Percentiles rank a stretch among this genome's conserved stretches.
These are phyloP conservation scores for Talaromyces marneffei DNA, from an alignment of 2,329 filamentous ascomycete genomes.

Conservation along the genomic window DNA sequence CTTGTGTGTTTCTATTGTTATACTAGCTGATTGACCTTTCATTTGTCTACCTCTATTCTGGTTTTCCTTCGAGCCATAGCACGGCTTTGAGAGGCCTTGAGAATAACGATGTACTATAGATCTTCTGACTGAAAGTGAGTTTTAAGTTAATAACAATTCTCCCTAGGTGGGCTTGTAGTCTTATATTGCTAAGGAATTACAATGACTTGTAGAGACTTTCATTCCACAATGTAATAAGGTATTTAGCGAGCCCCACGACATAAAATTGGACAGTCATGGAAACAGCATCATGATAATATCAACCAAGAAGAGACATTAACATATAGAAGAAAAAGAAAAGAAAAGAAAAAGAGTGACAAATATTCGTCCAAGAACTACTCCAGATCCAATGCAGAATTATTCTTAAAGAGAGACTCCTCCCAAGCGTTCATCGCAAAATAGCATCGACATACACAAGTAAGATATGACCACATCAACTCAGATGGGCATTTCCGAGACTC, in stretches of 20 bases:
- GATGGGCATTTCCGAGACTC: constrained; percentile 5
- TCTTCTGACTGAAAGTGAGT: neutral
- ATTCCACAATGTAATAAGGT: neutral
- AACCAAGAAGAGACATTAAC: neutral
- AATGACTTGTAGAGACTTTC: neutral
- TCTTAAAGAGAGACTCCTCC: neutral
- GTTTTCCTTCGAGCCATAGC: neutral
- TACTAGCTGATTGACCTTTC: neutral
- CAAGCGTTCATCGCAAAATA: neutral
- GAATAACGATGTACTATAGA: constrained; percentile 3
- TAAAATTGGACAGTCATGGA: neutral
- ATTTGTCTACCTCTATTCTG: neutral
- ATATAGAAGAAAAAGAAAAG: neutral
- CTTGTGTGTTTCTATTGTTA: neutral
- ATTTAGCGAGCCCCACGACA: neutral
- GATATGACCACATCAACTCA: neutral
- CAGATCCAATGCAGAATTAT: constrained; percentile 2
- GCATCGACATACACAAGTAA: neutral
- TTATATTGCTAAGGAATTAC: neutral
- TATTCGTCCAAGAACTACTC: neutral
- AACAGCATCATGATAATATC: neutral
- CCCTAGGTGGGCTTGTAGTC: too few relatives aligned
- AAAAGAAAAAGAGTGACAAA: neutral
- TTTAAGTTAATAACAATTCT: too few relatives aligned
- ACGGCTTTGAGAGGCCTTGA: neutral